Evolutionary conservation across 2,329 filamentous ascomycete species (phyloP).

Genomic region (Xylaria sp.): DNA sequence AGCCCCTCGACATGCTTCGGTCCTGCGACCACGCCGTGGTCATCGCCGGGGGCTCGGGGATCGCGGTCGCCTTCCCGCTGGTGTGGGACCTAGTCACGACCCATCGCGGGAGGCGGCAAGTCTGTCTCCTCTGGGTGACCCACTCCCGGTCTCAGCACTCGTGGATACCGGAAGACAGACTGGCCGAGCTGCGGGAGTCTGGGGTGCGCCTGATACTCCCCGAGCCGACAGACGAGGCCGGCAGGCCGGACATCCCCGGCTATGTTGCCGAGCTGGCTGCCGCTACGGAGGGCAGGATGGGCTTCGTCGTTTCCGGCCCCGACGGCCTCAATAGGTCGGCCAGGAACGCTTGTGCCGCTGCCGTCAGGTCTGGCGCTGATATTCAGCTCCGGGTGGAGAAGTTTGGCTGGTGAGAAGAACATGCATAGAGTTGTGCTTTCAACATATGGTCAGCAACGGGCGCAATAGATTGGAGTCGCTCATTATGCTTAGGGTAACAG

Average conservation of each 20-base stretch:
- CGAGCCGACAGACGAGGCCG: conserved; percentile 54
- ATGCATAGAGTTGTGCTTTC: neutral
- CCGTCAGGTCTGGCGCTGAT: conserved; percentile 51
- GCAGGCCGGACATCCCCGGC: conserved; percentile 54
- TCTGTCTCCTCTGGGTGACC: conserved; percentile 62
- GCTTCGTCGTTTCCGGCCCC: conserved; percentile 59
- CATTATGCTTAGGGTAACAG: neutral
- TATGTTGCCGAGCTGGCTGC: conserved; percentile 45
- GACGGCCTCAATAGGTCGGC: conserved; percentile 63
- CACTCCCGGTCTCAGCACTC: conserved; percentile 54
- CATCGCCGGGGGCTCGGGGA: conserved; percentile 66
- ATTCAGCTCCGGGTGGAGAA: conserved; percentile 65
- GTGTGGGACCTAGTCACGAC: conserved; percentile 52
- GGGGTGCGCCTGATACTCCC: conserved; percentile 58
- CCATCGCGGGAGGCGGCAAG: conserved; percentile 33
- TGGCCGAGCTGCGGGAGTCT: conserved; percentile 50
- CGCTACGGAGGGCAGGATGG: conserved; percentile 27
- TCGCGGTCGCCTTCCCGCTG: conserved; percentile 65
- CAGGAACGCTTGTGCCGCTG: conserved; percentile 58
- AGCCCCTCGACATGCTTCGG: conserved; percentile 56
- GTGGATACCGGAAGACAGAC: conserved; percentile 55
- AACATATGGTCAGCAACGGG: neutral
- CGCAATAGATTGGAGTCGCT: neutral
- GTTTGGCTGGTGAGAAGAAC: conserved; percentile 61
- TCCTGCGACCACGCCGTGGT: conserved; percentile 54